Percentiles rank a stretch among this genome's conserved stretches.
phyloP scores from a whole-genome alignment of 2,329 filamentous ascomycete species.

The Paradendryphiella salina region DNA sequence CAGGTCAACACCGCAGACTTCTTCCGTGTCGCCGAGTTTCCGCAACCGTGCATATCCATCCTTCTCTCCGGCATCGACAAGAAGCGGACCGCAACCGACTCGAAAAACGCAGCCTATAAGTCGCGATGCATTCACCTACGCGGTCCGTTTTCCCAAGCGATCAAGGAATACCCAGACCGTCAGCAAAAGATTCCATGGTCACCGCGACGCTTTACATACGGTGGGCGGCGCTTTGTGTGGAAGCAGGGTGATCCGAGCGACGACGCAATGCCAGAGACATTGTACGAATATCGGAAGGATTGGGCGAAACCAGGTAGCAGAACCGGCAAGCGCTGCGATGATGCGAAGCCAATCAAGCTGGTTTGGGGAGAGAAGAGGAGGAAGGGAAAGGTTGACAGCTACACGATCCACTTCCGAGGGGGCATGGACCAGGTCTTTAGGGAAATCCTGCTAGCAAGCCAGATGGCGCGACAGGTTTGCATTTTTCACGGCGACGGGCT shows the following conservation, averaged over 20 bases:
- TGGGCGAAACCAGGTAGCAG: conserved; percentile 44
- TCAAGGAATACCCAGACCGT: conserved; percentile 44
- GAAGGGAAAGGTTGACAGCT: conserved; percentile 45
- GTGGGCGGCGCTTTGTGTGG: conserved; percentile 49
- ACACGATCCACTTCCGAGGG: conserved; percentile 45
- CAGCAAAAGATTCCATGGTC: conserved; percentile 47
- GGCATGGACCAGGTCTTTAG: conserved; percentile 46
- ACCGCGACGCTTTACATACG: conserved; percentile 44
- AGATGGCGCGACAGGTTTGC: conserved; percentile 45
- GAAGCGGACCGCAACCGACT: conserved; percentile 26
- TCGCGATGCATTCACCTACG: conserved; percentile 42
- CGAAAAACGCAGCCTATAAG: conserved; percentile 41
- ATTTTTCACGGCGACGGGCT: conserved; percentile 45
- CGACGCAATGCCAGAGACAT: conserved; percentile 48
- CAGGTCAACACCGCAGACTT: conserved; percentile 43
- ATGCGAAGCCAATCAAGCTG: conserved; percentile 34
- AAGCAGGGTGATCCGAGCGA: conserved; percentile 52
- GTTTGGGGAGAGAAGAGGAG: conserved; percentile 46
- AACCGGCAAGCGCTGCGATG: conserved; percentile 43
- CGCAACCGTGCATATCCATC: conserved; percentile 38
- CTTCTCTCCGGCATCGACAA: conserved; percentile 44
- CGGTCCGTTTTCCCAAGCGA: conserved; percentile 40
- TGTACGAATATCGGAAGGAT: conserved; percentile 43
- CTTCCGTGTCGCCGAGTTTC: conserved; percentile 44
- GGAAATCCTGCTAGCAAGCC: conserved; percentile 43